Base-by-base conservation (phyloP, 2,329 filamentous ascomycete genomes). In the Thielaviopsis musarum region DNA sequence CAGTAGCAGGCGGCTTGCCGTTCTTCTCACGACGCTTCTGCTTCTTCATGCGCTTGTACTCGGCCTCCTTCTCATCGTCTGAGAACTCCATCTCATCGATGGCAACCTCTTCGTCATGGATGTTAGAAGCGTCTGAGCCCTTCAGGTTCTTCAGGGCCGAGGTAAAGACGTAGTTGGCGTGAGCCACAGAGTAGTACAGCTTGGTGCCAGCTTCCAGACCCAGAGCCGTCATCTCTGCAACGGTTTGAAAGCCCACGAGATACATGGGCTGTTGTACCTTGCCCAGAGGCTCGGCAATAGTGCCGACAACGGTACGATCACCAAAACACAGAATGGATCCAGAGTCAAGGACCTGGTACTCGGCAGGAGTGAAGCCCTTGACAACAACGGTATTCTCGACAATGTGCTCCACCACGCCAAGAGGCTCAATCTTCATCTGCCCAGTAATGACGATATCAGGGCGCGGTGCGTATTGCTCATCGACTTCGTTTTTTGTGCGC, bases 51-150 rank as follows among this genome's bases (percentile, higher is more conserved):
- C 80, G 75, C 73, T 86, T 94, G 68, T 89, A 82, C 65, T 90
- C 88, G 7, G 86, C 85, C 71, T 98, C 93, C 65, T 88, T 87
- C 71, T 98, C 93, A 66, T 98, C 93, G 65, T 98, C 93, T 0
- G 91, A 96, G 69, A 97, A 97, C 68, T 97, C 93, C 65, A 89
- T 80, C 69, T 97, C 91, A 45, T 95, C 88, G 34, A 87, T 85
- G 17, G 74, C 83, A 7, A 90, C 79, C 72, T 97, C 91, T 70
- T 98, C 93, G 65, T 97, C 93, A 70, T 95, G 87, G 59, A 95
- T 78, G 68, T 97, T 97, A 57, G 89, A 95, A 9, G 93, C 91
- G 70, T 98, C 93, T 10, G 89, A 93, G 62, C 90, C 89, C 72
- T 95, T 97, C 66, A 86, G 69, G 57, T 77, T 79, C 70, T 85